A percentile compares a stretch with the other conserved stretches of the same genome.
These are phyloP conservation scores for Fusarium beomiforme DNA, from an alignment of 2,329 filamentous ascomycete species.

Conservation along the genomic window DNA sequence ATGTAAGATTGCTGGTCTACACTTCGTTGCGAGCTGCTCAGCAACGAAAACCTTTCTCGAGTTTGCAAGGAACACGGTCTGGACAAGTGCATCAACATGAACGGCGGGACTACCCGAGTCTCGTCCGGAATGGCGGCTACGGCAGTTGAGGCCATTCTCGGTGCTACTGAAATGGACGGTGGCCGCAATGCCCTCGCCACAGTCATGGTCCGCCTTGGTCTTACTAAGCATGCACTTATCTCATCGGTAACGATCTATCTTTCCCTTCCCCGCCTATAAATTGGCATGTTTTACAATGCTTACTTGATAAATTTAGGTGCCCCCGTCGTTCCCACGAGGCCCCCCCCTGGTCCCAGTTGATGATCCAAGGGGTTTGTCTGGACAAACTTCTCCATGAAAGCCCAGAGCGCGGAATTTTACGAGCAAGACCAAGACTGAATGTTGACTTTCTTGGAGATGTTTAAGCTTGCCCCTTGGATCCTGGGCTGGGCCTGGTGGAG, in stretches of 20 bases:
- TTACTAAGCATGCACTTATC: background rate
- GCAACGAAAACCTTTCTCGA: accelerated
- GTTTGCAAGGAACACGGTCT: accelerated
- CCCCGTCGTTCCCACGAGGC: background rate
- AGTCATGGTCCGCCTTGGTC: background rate
- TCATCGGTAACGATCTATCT: background rate
- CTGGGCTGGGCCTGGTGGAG: background rate
- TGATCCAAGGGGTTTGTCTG: background rate
- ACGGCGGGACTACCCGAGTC: background rate
- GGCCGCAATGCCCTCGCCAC: background rate
- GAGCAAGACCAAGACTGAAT: background rate
- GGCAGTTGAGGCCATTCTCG: background rate
- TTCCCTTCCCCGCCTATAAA: background rate
- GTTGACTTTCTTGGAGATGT: background rate
- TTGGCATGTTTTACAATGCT: background rate
- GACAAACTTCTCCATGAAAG: background rate
- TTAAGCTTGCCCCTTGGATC: background rate
- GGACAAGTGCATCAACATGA: background rate
- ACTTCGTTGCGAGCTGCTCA: background rate
- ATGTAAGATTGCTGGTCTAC: background rate
- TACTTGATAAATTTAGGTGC: background rate
- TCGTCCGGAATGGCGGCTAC: background rate
- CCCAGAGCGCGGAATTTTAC: background rate
- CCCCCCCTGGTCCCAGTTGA: background rate
- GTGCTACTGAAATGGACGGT: background rate